A percentile compares a stretch with the other conserved stretches of the same genome.
phyloP scores from a whole-genome alignment of 108 stramenopile genomes.

The Cyclotella cryptica region DNA sequence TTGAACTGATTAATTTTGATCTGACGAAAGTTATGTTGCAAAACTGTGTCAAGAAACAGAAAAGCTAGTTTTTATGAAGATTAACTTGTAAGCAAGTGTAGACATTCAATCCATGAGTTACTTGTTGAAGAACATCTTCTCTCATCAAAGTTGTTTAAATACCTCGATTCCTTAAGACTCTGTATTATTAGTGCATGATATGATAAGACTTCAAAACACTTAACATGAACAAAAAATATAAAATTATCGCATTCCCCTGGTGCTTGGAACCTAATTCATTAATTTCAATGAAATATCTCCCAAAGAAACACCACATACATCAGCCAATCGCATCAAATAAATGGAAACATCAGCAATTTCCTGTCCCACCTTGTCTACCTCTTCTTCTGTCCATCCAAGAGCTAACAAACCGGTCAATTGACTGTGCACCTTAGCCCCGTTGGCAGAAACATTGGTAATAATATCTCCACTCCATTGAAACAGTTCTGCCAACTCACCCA shows the following conservation, averaged over 20 bases:
- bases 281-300: conserved; percentile 22
- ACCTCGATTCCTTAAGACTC: no score
- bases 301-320: conserved; percentile 61
- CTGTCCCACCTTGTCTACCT: conserved; percentile 79
- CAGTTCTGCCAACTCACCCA: conserved; percentile 91
- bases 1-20: no score
- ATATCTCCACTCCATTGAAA: conserved; percentile 89
- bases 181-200: no score
- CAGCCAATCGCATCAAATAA: conserved; percentile 84
- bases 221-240: background rate
- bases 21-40: no score
- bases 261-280: background rate
- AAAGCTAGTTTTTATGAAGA: no score
- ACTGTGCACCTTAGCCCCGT: background rate
- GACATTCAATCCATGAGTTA: no score
- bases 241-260: background rate
- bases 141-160: no score
- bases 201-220: background rate
- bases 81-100: no score
- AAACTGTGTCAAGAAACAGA: no score
- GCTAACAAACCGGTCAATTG: background rate
- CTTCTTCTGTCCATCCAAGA: conserved; percentile 33
- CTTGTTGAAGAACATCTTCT: no score
- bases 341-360: conserved; percentile 95
- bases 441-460: conserved; percentile 2